phyloP scores from a whole-genome alignment of 441 rosid species.

The Lepidium campestre region DNA sequence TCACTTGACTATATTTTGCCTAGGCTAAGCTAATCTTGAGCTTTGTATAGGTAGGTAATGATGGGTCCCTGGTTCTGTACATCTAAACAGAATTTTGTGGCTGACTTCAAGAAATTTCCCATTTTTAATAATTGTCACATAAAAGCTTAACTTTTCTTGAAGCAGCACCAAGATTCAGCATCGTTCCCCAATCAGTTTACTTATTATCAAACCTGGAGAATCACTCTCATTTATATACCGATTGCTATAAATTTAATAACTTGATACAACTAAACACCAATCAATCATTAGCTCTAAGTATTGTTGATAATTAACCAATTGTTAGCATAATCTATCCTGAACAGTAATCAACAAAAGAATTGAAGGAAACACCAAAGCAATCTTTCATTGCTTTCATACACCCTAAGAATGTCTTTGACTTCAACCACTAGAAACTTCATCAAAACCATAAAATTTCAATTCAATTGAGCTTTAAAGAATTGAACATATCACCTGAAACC shows the following conservation, averaged over 20 bases:
- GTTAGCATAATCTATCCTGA: not conserved
- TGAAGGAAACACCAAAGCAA: not conserved
- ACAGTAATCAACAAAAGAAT: not conserved
- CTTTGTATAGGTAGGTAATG: not conserved
- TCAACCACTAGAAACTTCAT: not conserved
- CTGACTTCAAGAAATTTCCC: not conserved
- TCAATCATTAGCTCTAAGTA: not conserved
- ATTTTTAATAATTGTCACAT: not conserved
- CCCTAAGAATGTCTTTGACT: not conserved
- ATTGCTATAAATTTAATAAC: not conserved
- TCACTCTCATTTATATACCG: not conserved
- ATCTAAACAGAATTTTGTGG: not conserved
- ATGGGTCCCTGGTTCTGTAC: not conserved
- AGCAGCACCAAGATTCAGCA: not conserved
- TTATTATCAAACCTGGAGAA: not conserved
- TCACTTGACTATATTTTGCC: not conserved
- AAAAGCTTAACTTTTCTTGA: not conserved
- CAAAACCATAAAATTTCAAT: not conserved
- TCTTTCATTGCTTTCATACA: not conserved
- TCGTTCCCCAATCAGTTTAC: too few species aligned
- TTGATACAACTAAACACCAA: slow-evolving; percentile 1
- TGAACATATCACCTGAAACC: slow-evolving; percentile 43
- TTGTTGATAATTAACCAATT: not conserved
- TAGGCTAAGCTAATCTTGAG: not conserved
- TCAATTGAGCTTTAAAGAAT: not conserved